Evolutionary conservation across 768 basidiomycete genomes (phyloP).

Genomic region (Leccinum fibrillosum): DNA sequence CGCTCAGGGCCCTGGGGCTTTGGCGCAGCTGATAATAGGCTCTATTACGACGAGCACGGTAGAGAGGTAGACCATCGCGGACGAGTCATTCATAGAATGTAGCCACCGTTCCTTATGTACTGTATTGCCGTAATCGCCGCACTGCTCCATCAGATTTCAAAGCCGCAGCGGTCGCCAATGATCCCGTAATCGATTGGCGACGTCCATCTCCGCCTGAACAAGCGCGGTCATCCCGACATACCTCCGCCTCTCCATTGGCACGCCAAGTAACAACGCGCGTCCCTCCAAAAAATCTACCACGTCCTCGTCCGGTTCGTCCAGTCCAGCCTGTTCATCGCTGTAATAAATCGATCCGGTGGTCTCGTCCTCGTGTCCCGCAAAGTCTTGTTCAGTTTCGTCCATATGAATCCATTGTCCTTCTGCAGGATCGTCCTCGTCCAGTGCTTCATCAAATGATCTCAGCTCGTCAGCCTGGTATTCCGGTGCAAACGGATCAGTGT

Average conservation of each 20-base stretch:
- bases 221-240: slow-evolving; percentile 27
- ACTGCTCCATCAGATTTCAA: slow-evolving; percentile 23
- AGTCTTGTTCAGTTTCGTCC: neutral
- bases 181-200: slow-evolving; percentile 49
- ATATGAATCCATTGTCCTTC: neutral
- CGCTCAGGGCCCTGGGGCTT: slow-evolving; percentile 23
- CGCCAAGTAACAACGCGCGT: slow-evolving; percentile 47
- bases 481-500: neutral
- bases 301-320: neutral
- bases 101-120: neutral
- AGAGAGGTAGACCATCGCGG: slow-evolving; percentile 27
- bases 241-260: slow-evolving; percentile 13
- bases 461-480: slow-evolving; percentile 1
- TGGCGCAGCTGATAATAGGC: slow-evolving; percentile 16
- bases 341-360: neutral
- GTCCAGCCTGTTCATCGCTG: neutral
- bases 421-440: neutral
- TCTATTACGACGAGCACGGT: slow-evolving; percentile 24
- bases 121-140: neutral
- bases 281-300: slow-evolving; percentile 46
- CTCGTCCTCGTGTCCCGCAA: neutral
- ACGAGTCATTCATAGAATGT: slow-evolving; percentile 25
- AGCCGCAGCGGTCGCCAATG: slow-evolving; percentile 69
- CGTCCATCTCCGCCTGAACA: slow-evolving; percentile 56
- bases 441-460: neutral